Evolutionary conservation across 495 filamentous ascomycete genomes (phyloP), one percentile per base, ranked within the genome.

Genomic region (Hypoxylon perforatum): DNA sequence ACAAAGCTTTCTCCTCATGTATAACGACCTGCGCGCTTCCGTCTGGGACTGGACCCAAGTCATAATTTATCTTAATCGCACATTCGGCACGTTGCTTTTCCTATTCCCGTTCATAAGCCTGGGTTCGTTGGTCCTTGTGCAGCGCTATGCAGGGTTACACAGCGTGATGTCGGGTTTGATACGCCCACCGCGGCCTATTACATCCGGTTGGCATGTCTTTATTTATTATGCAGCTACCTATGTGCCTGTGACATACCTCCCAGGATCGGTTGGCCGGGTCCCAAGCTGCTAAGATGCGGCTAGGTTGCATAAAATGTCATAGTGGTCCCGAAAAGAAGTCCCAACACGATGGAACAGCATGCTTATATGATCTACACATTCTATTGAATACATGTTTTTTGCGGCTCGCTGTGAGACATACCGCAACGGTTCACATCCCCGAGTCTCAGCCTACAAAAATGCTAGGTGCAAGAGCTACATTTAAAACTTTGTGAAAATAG

Each of bases 381-480:
- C 22, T 22, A 18, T 25, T 12, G 7, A 47, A 25, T 10, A 28
- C 9, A n/a, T 23, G 45, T 4, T 44, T 33, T 33, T 15, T 28
- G 45, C 45, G 45, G 45, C 45, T 47, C 45, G 8, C 12, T 45
- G 42, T 45, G 42, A 45, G 17, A 45, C 42, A 5, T 45, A 22
- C 1, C 18, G 18, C 17, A 22, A 21, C 1, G 9, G 42, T 41
- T 41, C 38, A 9, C 7, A 41, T 41, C 12, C 12, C 17, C 7
- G 38, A 41, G 38, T 17, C 15, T 15, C 17, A n/a, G 3, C 38
- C 17, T 41, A 41, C 12, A 41, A 15, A 17, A 44, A 19, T 6
- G 4, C n/a, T 6, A 14, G 21, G 8, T 44, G 21, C 2, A 44
- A n/a, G n/a, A n/a, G n/a, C n/a, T n/a, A n/a, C n/a, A n/a, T n/a